These are phyloP conservation scores for Primulina huaijiensis DNA, from an alignment of 257 asterid species.

Conservation along the genomic window DNA sequence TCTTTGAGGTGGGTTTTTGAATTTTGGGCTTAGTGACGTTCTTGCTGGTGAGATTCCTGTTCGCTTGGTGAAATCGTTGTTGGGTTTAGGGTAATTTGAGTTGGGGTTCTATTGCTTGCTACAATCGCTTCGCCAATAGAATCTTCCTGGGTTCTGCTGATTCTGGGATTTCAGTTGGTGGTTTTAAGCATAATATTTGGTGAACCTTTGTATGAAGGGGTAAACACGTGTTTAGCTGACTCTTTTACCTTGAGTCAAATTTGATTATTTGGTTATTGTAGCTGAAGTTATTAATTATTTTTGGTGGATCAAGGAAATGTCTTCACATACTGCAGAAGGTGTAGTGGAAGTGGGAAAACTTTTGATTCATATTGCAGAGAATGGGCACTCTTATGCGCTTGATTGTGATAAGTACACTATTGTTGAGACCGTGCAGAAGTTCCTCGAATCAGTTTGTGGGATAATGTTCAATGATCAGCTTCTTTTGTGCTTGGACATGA, in stretches of 20 bases:
- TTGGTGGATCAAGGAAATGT: constrained; percentile 38
- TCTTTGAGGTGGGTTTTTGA: constrained; percentile 25
- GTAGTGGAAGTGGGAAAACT: constrained; percentile 76
- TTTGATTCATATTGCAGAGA: constrained; percentile 74
- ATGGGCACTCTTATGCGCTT: constrained; percentile 73
- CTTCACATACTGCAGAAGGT: constrained; percentile 49
- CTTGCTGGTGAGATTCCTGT: constrained; percentile 18
- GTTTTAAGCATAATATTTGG: constrained; percentile 15
- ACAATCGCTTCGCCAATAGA: not conserved
- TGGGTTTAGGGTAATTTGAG: constrained; percentile 26
- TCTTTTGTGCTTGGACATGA: constrained; percentile 83
- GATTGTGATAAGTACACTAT: constrained; percentile 65
- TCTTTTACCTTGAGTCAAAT: constrained; percentile 18
- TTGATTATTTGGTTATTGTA: constrained; percentile 21
- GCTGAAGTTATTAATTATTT: constrained; percentile 13
- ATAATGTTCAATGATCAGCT: constrained; percentile 73
- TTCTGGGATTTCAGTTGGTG: not conserved
- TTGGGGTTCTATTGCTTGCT: constrained; percentile 17
- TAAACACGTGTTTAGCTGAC: constrained; percentile 20
- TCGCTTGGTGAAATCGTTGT: constrained; percentile 22
- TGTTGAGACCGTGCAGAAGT: constrained; percentile 75
- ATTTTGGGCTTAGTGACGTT: constrained; percentile 24
- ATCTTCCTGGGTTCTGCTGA: constrained; percentile 15
- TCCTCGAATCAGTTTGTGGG: constrained; percentile 54
- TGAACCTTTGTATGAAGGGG: constrained; percentile 16